phyloP scores from a whole-genome alignment of 2,329 filamentous ascomycete species.

The Parastagonospora avenae region DNA sequence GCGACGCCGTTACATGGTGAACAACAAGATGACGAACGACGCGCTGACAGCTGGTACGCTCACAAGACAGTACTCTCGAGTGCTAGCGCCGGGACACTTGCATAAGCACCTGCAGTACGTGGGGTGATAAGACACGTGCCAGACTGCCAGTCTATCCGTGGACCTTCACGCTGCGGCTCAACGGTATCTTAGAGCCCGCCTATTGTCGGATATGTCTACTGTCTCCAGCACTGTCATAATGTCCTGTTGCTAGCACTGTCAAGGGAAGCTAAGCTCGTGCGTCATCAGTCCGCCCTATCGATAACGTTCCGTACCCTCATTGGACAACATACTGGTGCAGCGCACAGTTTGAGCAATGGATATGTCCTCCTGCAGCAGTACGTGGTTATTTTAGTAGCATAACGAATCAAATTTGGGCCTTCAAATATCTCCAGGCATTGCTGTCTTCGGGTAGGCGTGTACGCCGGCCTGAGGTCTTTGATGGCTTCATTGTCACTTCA shows the following conservation, averaged over 20 bases:
- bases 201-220: not conserved
- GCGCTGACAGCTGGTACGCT: conserved; percentile 30
- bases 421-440: too few relatives aligned
- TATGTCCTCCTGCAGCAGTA: too few relatives aligned
- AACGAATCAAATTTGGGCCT: too few relatives aligned
- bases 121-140: conserved; percentile 14
- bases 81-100: conserved; percentile 5
- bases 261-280: not conserved
- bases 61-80: conserved; percentile 24
- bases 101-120: conserved; percentile 7
- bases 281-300: conserved; percentile 1
- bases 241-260: too few relatives aligned
- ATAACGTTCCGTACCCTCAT: not conserved
- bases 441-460: too few relatives aligned
- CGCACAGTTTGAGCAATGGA: too few relatives aligned
- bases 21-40: conserved; percentile 32
- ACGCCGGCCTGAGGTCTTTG: too few relatives aligned
- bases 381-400: too few relatives aligned
- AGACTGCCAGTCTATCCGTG: conserved; percentile 9
- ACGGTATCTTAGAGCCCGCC: not conserved
- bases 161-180: not conserved
- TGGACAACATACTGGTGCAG: too few relatives aligned
- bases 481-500: not conserved
- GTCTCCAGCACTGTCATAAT: too few relatives aligned
- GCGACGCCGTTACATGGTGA: conserved; percentile 40